Percentiles rank a stretch among this genome's conserved stretches.
Conservation (phyloP, 202 grass and related monocot species). For the Panicum hallii region DNA sequence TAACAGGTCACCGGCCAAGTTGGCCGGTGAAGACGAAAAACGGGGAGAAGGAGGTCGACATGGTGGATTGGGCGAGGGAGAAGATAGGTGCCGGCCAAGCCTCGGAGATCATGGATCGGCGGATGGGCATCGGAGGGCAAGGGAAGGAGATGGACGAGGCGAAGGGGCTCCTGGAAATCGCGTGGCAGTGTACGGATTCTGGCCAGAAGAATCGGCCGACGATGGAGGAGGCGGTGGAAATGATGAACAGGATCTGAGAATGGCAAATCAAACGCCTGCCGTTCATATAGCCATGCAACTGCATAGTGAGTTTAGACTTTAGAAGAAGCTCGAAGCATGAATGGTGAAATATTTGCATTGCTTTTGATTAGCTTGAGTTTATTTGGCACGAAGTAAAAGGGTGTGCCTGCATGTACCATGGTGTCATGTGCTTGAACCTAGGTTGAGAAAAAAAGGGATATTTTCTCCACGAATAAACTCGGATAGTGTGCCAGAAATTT, state of each 20-base stretch:
- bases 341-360: neutral
- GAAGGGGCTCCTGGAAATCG: slow-evolving; percentile 47
- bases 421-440: neutral
- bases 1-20: slow-evolving; percentile 56
- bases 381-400: neutral
- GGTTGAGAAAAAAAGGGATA: too few species aligned
- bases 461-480: neutral
- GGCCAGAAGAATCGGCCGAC: slow-evolving; percentile 40
- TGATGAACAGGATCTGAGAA: slow-evolving; percentile 48
- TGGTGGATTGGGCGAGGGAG: slow-evolving; percentile 60
- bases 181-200: slow-evolving; percentile 49
- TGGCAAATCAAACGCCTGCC: neutral
- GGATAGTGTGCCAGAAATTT: neutral
- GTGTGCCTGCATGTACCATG: neutral
- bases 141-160: slow-evolving; percentile 36
- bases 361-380: neutral
- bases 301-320: neutral
- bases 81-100: slow-evolving; percentile 37
- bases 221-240: slow-evolving; percentile 52
- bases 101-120: slow-evolving; percentile 52
- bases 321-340: neutral
- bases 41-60: slow-evolving; percentile 47
- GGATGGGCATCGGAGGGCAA: slow-evolving; percentile 35
- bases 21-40: slow-evolving; percentile 51
- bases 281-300: neutral